Evolutionary conservation across 1,284 basidiomycete species (phyloP), one percentile per base, ranked within the genome.

Genomic region (Rhodotorula sp.): DNA sequence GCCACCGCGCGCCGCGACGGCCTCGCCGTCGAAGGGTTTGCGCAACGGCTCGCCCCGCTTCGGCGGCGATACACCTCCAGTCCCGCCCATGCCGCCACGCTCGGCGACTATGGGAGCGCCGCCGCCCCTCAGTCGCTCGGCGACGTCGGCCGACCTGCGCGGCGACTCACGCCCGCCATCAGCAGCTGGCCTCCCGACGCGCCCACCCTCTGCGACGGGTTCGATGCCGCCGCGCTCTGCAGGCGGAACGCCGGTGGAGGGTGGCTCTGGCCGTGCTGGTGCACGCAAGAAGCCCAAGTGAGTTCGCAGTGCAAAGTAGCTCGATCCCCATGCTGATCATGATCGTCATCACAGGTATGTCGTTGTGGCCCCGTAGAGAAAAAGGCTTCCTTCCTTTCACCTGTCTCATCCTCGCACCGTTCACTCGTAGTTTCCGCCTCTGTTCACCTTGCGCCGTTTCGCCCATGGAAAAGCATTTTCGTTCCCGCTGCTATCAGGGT

Each of bases 1-100:
- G 4, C 91, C 91, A 12, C 86, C 89, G 7, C 85, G 91, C 53
- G 87, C 91, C 3, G 89, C 90, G 79, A 93, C 92, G 0, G 88
- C 89, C 4, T 93, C 93, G 16, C 93, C 93, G 1, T 87, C 85
- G 19, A 79, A 81, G 53, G 79, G 83, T 2, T 72, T 78, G 19
- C 74, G 83, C 7, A 84, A 83, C 78, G 80, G 80, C 17, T 81
- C 82, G 62, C 79, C 81, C 49, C 80, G 74, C 10, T 71, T 67
- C 61, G 45, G 46, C 42, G 66, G 61, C 34, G 70, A 71, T 17
- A 61, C 65, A 3, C 74, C 74, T 17, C 74, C 74, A 16, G 54
- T 74, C 41, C 74, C 74, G 10, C 52, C 64, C 8, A 64, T 70
- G 64, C 66, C 71, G 7, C 61, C 62, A 0, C 65, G 65, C 34